Evolutionary conservation across 345 rosid species (phyloP), one percentile per base, ranked within the genome.

Genomic region (Hibiscus tridactylites): DNA sequence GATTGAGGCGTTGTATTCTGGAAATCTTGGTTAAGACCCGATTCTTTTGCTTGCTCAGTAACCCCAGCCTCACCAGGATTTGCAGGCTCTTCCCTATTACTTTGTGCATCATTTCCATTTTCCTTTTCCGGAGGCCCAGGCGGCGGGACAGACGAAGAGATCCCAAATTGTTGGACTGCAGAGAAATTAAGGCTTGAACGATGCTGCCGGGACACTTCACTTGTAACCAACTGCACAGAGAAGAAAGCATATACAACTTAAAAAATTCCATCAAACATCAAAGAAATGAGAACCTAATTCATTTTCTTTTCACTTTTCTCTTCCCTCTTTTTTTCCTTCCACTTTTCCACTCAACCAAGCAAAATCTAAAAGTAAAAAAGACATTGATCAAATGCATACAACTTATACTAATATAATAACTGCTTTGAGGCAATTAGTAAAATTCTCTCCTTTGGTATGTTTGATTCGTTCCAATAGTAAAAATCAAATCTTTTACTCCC

Each of bases 71-170:
- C 74, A 67, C n/a, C 72, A 9, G 53, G 72, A 72, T 52, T 78
- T 19, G 76, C 52, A 10, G 72, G 65, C 62, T 81, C 82, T 1
- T 73, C 59, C 31, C 75, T 72, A 39, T 54, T 66, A 44, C 15
- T 65, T 44, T 65, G 33, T 2, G 9, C 77, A 68, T 75, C 62
- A 71, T 60, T 73, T 62, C 72, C 84, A 37, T 73, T 81, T 35
- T 84, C 92, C 77, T 77, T 86, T 35, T 76, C 85, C 1, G 53
- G 78, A 12, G 82, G 24, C 78, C 87, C 89, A 67, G 88, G 81
- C 12, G 97, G 80, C 17, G 97, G 85, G 70, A 88, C 87, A 67
- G 97, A 83, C 16, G 94, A 87, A 29, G 79, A 81, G 77, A 88
- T 77, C 62, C 96, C 88, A 74, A 80, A 84, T 68, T 65, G 85